phyloP scores from a whole-genome alignment of 768 basidiomycete genomes.

The Postia placenta region DNA sequence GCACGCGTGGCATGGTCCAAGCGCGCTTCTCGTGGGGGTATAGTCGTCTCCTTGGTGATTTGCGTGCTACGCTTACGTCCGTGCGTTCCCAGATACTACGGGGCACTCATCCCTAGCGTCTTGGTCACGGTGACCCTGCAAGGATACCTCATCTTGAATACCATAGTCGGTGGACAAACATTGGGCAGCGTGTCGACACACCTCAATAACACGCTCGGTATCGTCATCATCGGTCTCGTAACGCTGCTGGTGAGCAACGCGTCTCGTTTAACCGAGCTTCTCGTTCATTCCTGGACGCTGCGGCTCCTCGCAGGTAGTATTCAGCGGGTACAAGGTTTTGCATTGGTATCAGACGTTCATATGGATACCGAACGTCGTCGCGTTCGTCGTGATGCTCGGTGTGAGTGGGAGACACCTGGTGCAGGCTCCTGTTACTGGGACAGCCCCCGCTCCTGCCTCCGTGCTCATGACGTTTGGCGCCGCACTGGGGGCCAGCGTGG shows the following conservation, averaged over 20 bases:
- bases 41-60: too few relatives aligned
- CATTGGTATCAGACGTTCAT: constrained; percentile 33
- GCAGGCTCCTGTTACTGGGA: constrained; percentile 11
- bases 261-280: background rate
- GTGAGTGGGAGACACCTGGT: constrained; percentile 30
- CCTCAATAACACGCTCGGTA: constrained; percentile 28
- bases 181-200: constrained; percentile 32
- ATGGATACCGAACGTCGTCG: constrained; percentile 35
- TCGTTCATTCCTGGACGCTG: background rate
- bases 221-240: constrained; percentile 36
- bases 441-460: constrained; percentile 24
- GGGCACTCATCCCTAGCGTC: constrained; percentile 30
- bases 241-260: constrained; percentile 26
- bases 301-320: constrained; percentile 20
- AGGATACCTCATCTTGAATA: constrained; percentile 42
- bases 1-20: constrained; percentile 51
- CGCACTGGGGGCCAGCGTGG: constrained; percentile 35
- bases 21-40: constrained; percentile 47
- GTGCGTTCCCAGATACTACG: constrained; percentile 31
- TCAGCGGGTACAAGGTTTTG: constrained; percentile 29
- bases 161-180: constrained; percentile 44
- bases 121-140: constrained; percentile 39
- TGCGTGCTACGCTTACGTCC: background rate
- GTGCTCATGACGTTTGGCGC: constrained; percentile 38
- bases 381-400: constrained; percentile 31